Conservation (phyloP, 176 grass and related monocot species). For the Metroxylon sagu region DNA sequence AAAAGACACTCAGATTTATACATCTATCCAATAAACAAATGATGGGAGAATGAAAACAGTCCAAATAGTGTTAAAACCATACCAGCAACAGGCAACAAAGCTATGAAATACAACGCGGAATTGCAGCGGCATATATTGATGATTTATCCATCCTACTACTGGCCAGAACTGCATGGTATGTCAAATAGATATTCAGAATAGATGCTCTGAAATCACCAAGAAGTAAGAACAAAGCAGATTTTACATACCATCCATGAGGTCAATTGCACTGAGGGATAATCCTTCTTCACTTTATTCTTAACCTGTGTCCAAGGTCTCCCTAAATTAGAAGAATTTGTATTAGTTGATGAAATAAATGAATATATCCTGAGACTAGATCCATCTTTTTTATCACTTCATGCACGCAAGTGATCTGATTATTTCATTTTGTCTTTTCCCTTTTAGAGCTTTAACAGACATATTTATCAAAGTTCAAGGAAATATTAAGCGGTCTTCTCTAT, state of each 20-base stretch:
- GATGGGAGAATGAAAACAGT: background rate
- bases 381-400: background rate
- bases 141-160: conserved; percentile 81
- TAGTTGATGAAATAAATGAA: conserved; percentile 1
- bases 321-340: conserved; percentile 21
- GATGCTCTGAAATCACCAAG: background rate
- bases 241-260: conserved; percentile 75
- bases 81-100: conserved; percentile 79
- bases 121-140: conserved; percentile 80
- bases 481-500: no score
- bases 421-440: no score
- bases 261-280: conserved; percentile 83
- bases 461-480: no score
- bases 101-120: conserved; percentile 87
- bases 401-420: no score
- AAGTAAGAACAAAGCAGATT: background rate
- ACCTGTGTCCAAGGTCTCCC: conserved; percentile 67
- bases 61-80: conserved; percentile 13
- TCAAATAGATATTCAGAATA: background rate
- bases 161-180: conserved; percentile 69
- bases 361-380: background rate
- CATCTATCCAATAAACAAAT: background rate
- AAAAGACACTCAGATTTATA: background rate
- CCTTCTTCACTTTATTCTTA: conserved; percentile 59
- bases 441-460: no score